These are phyloP conservation scores for Rhodomyrtus tomentosa DNA, from an alignment of 345 rosid species.

Conservation along the genomic window DNA sequence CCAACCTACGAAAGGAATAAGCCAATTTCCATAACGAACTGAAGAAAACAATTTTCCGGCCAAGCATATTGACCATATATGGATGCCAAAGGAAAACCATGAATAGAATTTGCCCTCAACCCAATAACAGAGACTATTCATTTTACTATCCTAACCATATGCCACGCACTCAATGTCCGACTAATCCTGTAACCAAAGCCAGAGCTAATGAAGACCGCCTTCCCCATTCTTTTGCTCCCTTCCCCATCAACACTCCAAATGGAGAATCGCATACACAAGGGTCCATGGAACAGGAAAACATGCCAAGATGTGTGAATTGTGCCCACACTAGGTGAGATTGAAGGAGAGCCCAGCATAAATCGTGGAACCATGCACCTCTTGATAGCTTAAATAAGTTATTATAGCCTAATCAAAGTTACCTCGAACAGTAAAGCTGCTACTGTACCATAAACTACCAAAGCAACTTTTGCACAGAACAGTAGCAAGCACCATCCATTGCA, in stretches of 20 bases:
- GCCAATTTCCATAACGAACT: background rate
- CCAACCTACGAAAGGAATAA: background rate
- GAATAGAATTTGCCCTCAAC: background rate
- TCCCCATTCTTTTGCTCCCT: background rate
- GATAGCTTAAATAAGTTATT: background rate
- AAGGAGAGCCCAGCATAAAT: background rate
- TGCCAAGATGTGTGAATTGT: background rate
- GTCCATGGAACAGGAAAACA: background rate
- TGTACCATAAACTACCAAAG: background rate
- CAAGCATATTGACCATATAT: background rate
- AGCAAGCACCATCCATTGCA: background rate
- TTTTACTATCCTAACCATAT: background rate
- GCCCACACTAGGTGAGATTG: background rate
- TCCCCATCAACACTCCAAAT: background rate
- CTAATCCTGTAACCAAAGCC: background rate
- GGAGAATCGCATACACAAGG: background rate
- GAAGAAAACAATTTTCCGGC: background rate
- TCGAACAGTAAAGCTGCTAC: background rate
- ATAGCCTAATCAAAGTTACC: background rate
- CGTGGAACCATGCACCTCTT: background rate
- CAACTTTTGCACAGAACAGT: background rate
- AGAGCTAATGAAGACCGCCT: background rate
- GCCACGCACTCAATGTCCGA: background rate
- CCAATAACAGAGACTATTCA: background rate
- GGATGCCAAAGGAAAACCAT: background rate